phyloP scores from a whole-genome alignment of 441 rosid species.

The Gossypium aridum region DNA sequence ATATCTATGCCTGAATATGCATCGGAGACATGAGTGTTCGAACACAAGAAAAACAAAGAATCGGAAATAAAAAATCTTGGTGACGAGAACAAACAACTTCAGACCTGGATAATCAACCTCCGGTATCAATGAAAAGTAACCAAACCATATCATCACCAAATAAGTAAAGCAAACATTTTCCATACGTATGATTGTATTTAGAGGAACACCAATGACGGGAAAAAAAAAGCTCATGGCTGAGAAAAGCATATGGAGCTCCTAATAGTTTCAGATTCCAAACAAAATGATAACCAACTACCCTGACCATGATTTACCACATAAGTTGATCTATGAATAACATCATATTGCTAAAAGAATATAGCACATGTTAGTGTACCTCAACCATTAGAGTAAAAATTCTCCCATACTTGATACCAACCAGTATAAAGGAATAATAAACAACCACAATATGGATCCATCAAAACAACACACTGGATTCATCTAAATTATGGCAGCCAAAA shows the following conservation, averaged over 20 bases:
- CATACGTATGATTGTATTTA: not conserved
- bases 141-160: not conserved
- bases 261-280: not conserved
- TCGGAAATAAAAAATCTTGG: not conserved
- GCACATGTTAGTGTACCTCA: too few species aligned
- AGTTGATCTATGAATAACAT: not conserved
- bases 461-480: not conserved
- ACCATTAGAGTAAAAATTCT: too few species aligned
- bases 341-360: too few species aligned
- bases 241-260: not conserved
- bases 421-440: not conserved
- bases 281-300: not conserved
- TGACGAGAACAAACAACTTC: not conserved
- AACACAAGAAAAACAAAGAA: too few species aligned
- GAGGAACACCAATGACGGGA: not conserved
- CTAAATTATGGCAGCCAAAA: not conserved
- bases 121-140: not conserved
- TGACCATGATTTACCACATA: not conserved
- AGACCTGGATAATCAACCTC: not conserved
- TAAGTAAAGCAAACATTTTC: not conserved
- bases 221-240: not conserved
- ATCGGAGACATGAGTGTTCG: not conserved
- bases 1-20: not conserved
- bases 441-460: not conserved
- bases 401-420: too few species aligned